Percentiles rank a stretch among this genome's conserved stretches.
phyloP scores from a whole-genome alignment of 2,329 filamentous ascomycete species.

The Phaeosphaeriaceae sp. region DNA sequence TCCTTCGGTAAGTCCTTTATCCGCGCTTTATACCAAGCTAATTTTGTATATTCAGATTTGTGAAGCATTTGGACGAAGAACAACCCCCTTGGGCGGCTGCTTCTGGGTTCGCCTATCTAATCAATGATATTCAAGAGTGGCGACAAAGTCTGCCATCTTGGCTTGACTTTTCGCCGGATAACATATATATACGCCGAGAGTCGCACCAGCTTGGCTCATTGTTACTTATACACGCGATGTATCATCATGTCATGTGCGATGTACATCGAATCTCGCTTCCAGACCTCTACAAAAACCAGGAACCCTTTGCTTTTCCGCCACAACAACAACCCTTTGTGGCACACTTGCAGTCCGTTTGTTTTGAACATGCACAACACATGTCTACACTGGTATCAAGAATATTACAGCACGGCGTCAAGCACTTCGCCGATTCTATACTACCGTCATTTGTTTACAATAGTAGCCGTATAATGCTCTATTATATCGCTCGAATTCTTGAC shows the following conservation, averaged over 20 bases:
- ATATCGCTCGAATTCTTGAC: constrained; percentile 39
- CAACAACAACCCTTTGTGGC: constrained; percentile 33
- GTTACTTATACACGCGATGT: constrained; percentile 44
- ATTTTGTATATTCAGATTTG: constrained; percentile 23
- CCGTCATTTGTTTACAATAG: constrained; percentile 44
- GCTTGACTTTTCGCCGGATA: constrained; percentile 42
- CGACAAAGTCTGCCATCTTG: constrained; percentile 37
- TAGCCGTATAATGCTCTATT: constrained; percentile 43
- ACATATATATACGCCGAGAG: constrained; percentile 44
- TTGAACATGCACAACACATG: constrained; percentile 41
- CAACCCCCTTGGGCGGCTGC: constrained; percentile 37
- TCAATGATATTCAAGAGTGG: constrained; percentile 35
- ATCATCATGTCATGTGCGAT: constrained; percentile 42
- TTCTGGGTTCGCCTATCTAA: constrained; percentile 35
- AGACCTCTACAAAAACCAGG: constrained; percentile 39
- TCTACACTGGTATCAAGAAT: constrained; percentile 35
- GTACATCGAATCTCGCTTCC: constrained; percentile 40
- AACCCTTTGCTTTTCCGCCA: constrained; percentile 36
- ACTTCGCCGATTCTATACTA: constrained; percentile 42
- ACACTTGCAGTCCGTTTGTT: constrained; percentile 36
- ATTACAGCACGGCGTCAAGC: constrained; percentile 39
- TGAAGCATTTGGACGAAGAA: constrained; percentile 42
- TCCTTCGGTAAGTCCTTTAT: constrained; percentile 27
- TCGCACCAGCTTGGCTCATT: constrained; percentile 42
- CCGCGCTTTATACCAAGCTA: neutral